Evolutionary conservation across 2,329 filamentous ascomycete species (phyloP), one percentile per base, ranked within the genome.

Genomic region (Graphiopsis chlorocephala): DNA sequence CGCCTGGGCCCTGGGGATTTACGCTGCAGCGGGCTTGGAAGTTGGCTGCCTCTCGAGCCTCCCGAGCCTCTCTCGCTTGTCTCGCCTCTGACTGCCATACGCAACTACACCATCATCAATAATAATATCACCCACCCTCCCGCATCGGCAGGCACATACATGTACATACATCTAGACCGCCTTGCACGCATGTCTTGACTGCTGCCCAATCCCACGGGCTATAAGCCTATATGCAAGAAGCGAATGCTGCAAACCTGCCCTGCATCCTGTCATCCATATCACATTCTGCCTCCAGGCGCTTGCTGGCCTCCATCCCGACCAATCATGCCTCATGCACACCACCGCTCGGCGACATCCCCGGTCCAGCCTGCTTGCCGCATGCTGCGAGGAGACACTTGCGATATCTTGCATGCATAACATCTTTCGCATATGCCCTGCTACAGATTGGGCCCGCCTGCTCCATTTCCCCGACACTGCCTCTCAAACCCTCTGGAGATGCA

Each of bases 191-290:
- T 3, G 8, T 45, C 3, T 10, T 45, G 38, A 20, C n/a, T n/a
- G 38, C 38, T n/a, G n/a, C 38, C 38, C 38, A 45, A 20, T n/a
- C 38, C 38, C 38, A 12, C 38, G 38, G 38, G 17, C 38, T 45
- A 45, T 20, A 45, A 20, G n/a, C 4, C 38, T 45, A 45, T 20
- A 45, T 45, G n/a, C 4, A 45, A 6, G n/a, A 23, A 20, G 38
- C 38, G 38, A 45, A 23, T 20, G 38, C 38, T 45, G 38, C 26
- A 53, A 53, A 53, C 50, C 26, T 29, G 50, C 50, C 50, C n/a
- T 53, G 12, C 53, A 17, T 56, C 53, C 53, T 20, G 53, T 56
- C 28, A 56, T 35, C 31, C 12, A 56, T 56, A 35, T 56, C 53
- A 35, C 53, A 23, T 23, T n/a, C n/a, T 38, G 53, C 29, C 28